Conservation (phyloP, 805 yeast genomes). For the Wickerhamiella parazyma region DNA sequence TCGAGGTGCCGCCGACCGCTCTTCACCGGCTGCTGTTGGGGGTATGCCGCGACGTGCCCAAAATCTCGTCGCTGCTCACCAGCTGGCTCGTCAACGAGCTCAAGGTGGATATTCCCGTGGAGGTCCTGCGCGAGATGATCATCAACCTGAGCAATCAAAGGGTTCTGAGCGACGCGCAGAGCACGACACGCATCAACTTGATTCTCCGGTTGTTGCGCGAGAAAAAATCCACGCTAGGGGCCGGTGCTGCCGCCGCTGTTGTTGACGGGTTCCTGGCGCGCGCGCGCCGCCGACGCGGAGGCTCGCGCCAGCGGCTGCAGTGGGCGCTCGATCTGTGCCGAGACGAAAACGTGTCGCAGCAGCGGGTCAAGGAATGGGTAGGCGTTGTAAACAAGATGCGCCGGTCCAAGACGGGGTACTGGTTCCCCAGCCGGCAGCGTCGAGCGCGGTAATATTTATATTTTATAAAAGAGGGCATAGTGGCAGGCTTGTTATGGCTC, state of each 20-base stretch:
- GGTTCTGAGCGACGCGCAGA: constrained; percentile 17
- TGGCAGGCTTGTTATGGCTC: neutral
- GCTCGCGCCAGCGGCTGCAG: constrained; percentile 19
- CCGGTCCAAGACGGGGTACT: constrained; percentile 16
- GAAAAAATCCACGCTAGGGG: constrained; percentile 7
- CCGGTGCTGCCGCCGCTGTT: constrained; percentile 14
- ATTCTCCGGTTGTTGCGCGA: constrained; percentile 15
- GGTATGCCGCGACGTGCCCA: constrained; percentile 19
- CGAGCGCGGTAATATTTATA: too few species aligned
- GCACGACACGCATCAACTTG: constrained; percentile 16
- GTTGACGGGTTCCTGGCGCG: constrained; percentile 20
- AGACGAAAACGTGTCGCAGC: constrained; percentile 16
- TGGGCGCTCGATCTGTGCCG: constrained; percentile 23
- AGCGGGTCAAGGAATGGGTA: constrained; percentile 17
- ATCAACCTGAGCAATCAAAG: constrained; percentile 15
- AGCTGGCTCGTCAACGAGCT: constrained; percentile 17
- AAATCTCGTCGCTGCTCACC: constrained; percentile 14
- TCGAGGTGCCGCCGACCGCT: constrained; percentile 6
- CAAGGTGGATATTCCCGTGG: constrained; percentile 13
- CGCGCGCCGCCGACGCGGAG: constrained; percentile 16
- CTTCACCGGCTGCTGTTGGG: constrained; percentile 13
- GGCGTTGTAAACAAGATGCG: constrained; percentile 17
- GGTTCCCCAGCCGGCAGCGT: constrained; percentile 7
- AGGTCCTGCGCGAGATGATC: constrained; percentile 17
- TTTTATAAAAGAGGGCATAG: too few species aligned